A percentile compares a stretch with the other conserved stretches of the same genome.
These are phyloP conservation scores for Lentinus brumalis DNA, from an alignment of 768 basidiomycete species.

Conservation along the genomic window DNA sequence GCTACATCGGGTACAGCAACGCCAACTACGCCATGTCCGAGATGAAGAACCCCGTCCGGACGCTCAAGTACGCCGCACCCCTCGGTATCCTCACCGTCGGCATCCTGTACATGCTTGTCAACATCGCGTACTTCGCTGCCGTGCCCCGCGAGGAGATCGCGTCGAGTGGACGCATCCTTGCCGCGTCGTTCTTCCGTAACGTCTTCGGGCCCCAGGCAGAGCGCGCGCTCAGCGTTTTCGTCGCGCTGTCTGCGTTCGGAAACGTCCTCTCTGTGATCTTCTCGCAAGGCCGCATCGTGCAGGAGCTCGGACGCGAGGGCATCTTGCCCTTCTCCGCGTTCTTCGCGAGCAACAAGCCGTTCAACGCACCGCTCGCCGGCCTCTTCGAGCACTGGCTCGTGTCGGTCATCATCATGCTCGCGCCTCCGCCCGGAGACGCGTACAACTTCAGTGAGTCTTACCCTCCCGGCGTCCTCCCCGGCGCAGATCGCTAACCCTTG, in stretches of 20 bases:
- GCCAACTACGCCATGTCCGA: constrained; percentile 48
- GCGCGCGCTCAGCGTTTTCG: constrained; percentile 39
- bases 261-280: constrained; percentile 38
- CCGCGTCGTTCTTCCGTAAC: constrained; percentile 50
- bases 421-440: constrained; percentile 36
- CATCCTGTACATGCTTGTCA: constrained; percentile 49
- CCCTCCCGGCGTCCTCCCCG: constrained; percentile 27
- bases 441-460: constrained; percentile 32
- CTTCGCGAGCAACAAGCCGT: constrained; percentile 50
- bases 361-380: constrained; percentile 51
- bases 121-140: constrained; percentile 40
- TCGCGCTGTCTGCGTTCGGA: constrained; percentile 44
- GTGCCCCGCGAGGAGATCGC: constrained; percentile 48
- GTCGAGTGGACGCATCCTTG: constrained; percentile 46
- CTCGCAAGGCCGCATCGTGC: constrained; percentile 34
- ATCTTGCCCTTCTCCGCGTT: constrained; percentile 50
- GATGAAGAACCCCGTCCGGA: constrained; percentile 41
- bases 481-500: constrained; percentile 50
- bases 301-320: constrained; percentile 56
- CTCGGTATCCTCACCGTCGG: constrained; percentile 49
- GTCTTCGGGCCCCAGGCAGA: constrained; percentile 46
- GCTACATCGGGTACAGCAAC: constrained; percentile 40
- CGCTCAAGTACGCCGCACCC: constrained; percentile 46
- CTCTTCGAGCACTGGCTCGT: constrained; percentile 57
- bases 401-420: constrained; percentile 48